phyloP scores from a whole-genome alignment of 1,284 basidiomycete genomes.

The Leucoagaricus sp. region DNA sequence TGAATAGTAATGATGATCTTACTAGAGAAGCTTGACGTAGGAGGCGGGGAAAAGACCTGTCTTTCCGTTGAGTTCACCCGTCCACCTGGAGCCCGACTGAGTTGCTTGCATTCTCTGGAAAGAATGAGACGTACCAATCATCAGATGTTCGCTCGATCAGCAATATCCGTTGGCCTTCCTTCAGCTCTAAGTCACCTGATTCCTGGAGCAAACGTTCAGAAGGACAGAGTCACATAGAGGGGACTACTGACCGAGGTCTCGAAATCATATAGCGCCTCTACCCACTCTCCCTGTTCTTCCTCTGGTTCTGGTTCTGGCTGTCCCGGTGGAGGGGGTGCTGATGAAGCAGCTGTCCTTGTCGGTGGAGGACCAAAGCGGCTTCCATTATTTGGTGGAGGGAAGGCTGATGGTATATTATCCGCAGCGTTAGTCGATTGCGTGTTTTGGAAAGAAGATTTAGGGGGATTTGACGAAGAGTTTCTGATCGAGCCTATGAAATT shows the following conservation, averaged over 20 bases:
- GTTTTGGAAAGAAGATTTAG: constrained; percentile 1
- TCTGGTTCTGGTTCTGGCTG: constrained; percentile 37
- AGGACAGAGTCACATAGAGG: background rate
- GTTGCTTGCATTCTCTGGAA: background rate
- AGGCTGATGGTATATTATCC: constrained; percentile 8
- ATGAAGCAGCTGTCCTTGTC: constrained; percentile 15
- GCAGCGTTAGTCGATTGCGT: background rate
- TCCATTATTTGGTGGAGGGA: constrained; percentile 30
- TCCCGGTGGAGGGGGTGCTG: constrained; percentile 24
- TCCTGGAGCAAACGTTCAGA: constrained; percentile 44
- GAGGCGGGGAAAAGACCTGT: constrained; percentile 73
- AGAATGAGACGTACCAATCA: constrained; percentile 58
- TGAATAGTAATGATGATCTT: background rate
- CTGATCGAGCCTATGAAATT: constrained; percentile 51
- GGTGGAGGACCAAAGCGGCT: constrained; percentile 22
- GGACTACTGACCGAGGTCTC: constrained; percentile 52
- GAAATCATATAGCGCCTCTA: constrained; percentile 76
- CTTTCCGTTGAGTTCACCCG: constrained; percentile 63
- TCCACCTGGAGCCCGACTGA: constrained; percentile 61
- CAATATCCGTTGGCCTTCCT: constrained; percentile 54
- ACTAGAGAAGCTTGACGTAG: constrained; percentile 66
- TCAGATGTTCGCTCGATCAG: constrained; percentile 67
- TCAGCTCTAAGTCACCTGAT: constrained; percentile 60
- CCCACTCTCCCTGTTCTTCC: constrained; percentile 68
- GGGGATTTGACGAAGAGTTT: constrained; percentile 36